phyloP scores from a whole-genome alignment of 2,329 filamentous ascomycete species.

The Venturia nashicola region DNA sequence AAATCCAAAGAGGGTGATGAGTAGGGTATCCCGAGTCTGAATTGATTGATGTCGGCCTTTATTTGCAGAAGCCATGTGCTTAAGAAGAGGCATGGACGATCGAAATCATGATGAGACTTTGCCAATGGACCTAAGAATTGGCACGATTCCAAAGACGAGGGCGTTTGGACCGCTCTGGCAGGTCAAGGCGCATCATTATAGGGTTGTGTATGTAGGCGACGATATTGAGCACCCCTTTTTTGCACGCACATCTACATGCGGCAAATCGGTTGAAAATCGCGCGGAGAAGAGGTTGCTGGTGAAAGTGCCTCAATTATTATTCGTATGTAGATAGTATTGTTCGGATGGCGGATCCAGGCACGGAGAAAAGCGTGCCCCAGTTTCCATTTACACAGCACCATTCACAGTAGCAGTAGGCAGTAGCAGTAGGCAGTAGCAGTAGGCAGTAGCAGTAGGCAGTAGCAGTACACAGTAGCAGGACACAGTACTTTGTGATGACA shows the following conservation, averaged over 20 bases:
- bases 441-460: too few species aligned
- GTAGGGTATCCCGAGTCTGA: not conserved
- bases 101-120: conserved; percentile 1
- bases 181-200: not conserved
- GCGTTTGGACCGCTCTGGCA: too few species aligned
- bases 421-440: too few species aligned
- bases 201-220: not conserved
- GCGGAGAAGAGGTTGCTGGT: not conserved
- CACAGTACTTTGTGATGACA: not conserved
- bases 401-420: too few species aligned
- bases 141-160: not conserved
- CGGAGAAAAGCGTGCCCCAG: not conserved
- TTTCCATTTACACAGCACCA: too few species aligned
- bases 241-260: not conserved
- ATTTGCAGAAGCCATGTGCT: not conserved
- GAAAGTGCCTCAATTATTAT: not conserved
- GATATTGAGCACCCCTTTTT: not conserved
- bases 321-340: too few species aligned
- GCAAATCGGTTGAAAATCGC: not conserved
- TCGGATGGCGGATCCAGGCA: not conserved
- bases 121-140: conserved; percentile 5
- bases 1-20: not conserved
- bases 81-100: not conserved
- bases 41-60: not conserved
- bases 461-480: too few species aligned